Base-by-base conservation (phyloP, 257 asterid genomes). In the Solanum ossicruentum region DNA sequence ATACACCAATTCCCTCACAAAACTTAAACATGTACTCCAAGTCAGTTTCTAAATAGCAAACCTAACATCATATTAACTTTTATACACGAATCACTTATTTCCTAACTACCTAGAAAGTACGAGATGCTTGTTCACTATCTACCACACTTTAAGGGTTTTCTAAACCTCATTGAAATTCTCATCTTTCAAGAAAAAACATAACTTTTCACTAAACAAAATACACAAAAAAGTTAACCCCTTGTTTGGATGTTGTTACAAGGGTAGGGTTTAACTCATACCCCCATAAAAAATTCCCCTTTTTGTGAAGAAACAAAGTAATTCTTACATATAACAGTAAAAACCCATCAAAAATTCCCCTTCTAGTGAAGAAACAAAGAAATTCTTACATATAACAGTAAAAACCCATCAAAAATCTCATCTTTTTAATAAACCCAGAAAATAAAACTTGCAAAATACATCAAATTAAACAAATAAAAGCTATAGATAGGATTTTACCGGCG, bases 401-500 rank as follows among this genome's bases (percentile, higher is more conserved):
- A 28, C 47, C 7, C 45, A 12, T 65, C 41, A 65, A 28, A 65
- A 65, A 10, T 13, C 9, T 28, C 72, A 11, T 26, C 45, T 65
- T 65, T 13, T 6, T 2, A 13, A 26, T 11, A 28, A 65, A 12
- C 20, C 43, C 43, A 65, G 11, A 28, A 12, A 71, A 10, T 41
- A 39, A 20, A 3, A 43, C 36, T 26, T 26, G 20, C 71, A 65
- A 20, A 71, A 71, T 13, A 20, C 36, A 71, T 28, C 28, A 66
- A 7, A 28, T 18, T 58, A 12, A 66, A 13, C 11, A 1, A 66
- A 2, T 17, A 66, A 66, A 65, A 28, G 5, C 20, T 4, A n/a
- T 15, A 23, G 7, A 20, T 28, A 3, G 55, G 17, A 36, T 28
- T 13, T 21, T 84, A 89, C 92, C 92, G 28, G 89, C 61, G 39